Evolutionary conservation across 495 filamentous ascomycete species (phyloP).

Genomic region (Parmelia sp.): DNA sequence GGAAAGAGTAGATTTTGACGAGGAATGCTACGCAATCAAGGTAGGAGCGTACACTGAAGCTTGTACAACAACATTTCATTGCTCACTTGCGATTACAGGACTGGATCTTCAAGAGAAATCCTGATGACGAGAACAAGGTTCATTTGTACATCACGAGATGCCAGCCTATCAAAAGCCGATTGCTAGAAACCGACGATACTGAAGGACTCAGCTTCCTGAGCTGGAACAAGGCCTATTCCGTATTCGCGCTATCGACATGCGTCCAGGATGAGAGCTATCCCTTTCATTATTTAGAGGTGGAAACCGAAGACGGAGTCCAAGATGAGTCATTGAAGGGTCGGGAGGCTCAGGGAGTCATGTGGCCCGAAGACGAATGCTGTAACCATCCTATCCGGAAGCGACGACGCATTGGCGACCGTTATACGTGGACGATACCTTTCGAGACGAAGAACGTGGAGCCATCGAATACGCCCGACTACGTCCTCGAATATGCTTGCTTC

Average conservation of each 20-base stretch:
- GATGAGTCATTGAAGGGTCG: neutral
- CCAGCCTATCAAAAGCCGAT: neutral
- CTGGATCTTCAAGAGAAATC: neutral
- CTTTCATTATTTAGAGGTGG: too few species aligned
- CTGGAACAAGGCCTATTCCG: constrained; percentile 16
- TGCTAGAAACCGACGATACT: neutral
- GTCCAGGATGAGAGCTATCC: constrained; percentile 10
- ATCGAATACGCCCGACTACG: constrained; percentile 11
- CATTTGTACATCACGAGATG: fast-evolving
- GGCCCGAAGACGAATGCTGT: neutral
- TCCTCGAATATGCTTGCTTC: constrained; percentile 10
- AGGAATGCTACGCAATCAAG: neutral
- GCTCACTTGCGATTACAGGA: neutral
- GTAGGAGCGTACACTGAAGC: neutral
- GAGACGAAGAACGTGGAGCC: neutral
- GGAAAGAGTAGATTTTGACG: neutral
- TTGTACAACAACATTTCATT: neutral
- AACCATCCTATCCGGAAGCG: neutral
- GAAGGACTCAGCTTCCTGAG: neutral
- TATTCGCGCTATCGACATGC: constrained; percentile 9
- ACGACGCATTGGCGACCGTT: constrained; percentile 9
- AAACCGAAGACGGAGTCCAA: neutral
- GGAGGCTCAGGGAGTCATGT: constrained; percentile 4
- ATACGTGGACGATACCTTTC: constrained; percentile 14
- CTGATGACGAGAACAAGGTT: neutral